Conservation (phyloP, 164 flowering plant genomes). For the Litsea cubeba region DNA sequence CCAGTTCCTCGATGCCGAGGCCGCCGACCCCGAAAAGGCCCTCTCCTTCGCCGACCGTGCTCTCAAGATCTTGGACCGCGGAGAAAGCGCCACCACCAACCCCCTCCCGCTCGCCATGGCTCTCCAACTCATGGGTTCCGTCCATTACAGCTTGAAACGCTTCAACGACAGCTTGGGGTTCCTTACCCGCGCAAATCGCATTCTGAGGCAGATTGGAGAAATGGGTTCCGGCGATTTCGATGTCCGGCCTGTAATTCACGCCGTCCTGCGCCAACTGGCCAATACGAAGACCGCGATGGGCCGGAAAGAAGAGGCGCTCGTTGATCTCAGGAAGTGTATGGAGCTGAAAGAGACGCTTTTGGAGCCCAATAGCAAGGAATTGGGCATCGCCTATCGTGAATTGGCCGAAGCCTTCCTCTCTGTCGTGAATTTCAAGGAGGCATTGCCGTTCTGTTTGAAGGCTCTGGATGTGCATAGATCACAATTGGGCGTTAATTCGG, state of each 20-base stretch:
- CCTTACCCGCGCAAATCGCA: constrained; percentile 65
- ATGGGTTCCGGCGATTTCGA: constrained; percentile 45
- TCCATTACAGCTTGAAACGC: constrained; percentile 51
- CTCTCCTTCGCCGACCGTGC: constrained; percentile 64
- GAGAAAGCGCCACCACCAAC: constrained; percentile 29
- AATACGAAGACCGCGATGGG: constrained; percentile 84
- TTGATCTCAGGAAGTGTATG: constrained; percentile 53
- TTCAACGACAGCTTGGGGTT: constrained; percentile 72
- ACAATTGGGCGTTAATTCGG: constrained; percentile 62
- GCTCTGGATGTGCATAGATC: constrained; percentile 65
- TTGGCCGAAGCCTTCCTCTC: constrained; percentile 73
- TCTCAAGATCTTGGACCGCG: constrained; percentile 34
- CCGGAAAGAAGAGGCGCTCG: constrained; percentile 79
- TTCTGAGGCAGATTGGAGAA: constrained; percentile 43
- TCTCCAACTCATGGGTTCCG: constrained; percentile 77
- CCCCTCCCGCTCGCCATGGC: constrained; percentile 70
- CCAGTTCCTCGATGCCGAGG: constrained; percentile 67
- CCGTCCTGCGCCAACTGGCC: constrained; percentile 61
- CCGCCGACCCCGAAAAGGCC: constrained; percentile 60
- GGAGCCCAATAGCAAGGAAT: constrained; percentile 58
- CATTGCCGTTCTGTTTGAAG: constrained; percentile 63
- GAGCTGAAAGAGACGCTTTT: constrained; percentile 66
- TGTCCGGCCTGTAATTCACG: constrained; percentile 58
- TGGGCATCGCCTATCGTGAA: constrained; percentile 70
- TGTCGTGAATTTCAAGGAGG: constrained; percentile 78